phyloP scores from a whole-genome alignment of 1,284 basidiomycete species.

The Wolfiporia cocos region DNA sequence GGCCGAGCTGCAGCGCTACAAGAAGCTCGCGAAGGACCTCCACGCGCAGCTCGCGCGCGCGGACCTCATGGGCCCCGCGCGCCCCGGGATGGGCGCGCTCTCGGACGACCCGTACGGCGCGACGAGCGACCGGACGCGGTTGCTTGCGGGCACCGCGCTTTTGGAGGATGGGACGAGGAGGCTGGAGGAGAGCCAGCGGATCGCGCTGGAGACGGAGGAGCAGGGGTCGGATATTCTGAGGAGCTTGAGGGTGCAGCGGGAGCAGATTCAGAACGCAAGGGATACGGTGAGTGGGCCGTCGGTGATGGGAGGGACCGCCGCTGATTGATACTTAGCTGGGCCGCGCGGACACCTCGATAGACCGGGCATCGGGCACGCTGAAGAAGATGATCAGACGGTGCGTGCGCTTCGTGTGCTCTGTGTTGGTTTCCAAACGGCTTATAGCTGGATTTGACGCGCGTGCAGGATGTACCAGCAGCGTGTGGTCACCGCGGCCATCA shows the following conservation, averaged over 20 bases:
- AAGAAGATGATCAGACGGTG: slow-evolving; percentile 77
- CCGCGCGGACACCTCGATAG: slow-evolving; percentile 66
- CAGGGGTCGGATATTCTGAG: slow-evolving; percentile 91
- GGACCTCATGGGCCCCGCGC: slow-evolving; percentile 45
- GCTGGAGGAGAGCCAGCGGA: slow-evolving; percentile 85
- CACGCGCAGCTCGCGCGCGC: slow-evolving; percentile 53
- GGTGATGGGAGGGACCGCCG: not conserved
- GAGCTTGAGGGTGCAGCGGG: slow-evolving; percentile 84
- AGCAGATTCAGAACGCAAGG: slow-evolving; percentile 93
- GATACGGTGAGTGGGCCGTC: slow-evolving; percentile 56
- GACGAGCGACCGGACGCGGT: slow-evolving; percentile 64
- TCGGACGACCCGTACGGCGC: slow-evolving; percentile 78
- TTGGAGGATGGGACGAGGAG: slow-evolving; percentile 78
- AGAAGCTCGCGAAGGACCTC: slow-evolving; percentile 70
- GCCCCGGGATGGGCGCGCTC: slow-evolving; percentile 35
- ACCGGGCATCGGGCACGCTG: slow-evolving; percentile 67
- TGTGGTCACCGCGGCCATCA: slow-evolving; percentile 63
- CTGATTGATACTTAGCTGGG: slow-evolving; percentile 40
- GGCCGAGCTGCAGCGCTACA: slow-evolving; percentile 65
- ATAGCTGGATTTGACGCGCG: slow-evolving; percentile 36
- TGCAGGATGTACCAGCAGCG: slow-evolving; percentile 80
- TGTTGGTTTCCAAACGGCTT: slow-evolving; percentile 9
- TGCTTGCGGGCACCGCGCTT: slow-evolving; percentile 70
- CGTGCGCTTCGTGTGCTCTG: slow-evolving; percentile 15
- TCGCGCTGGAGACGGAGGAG: slow-evolving; percentile 95